Base-by-base conservation (phyloP, 2,329 filamentous ascomycete genomes). In the Clonostachys rosea region DNA sequence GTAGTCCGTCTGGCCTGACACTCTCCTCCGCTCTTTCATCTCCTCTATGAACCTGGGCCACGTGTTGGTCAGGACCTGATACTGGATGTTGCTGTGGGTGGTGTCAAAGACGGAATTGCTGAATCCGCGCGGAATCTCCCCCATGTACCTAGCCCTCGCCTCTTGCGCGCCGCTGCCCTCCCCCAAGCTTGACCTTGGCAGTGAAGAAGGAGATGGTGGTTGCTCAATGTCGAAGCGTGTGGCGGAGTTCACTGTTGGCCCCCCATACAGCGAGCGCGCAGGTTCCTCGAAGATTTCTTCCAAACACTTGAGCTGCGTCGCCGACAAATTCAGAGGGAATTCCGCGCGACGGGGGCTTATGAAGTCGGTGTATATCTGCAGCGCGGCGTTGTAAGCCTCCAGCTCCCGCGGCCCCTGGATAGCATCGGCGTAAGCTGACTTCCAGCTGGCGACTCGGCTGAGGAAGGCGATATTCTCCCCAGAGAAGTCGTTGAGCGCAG, bases 391-490 rank as follows among this genome's bases (percentile, higher is more conserved):
- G 61, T 81, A 86, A 30, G 24, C 24, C 24, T 30, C 24, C 24
- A 30, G 42, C 75, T 69, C 47, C 77, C 69, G 35, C 75, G 75
- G 7, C 35, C 59, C 58, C 35, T 53, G 56, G 14, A 56, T 50
- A 5, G 53, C 45, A 30, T 30, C 24, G 16, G 59, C 43, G 17
- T 60, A 64, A 24, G 52, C 53, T 5, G 46, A 44, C 51, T 63
- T 63, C 65, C 65, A 68, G 42, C 73, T 68, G 2, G 71, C 65
- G 2, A 84, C 74, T n/a, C 70, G 67, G 9, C 72, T 79, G 3
- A 87, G 66, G 59, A 87, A 87, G 34, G 81, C 76, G 52, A 87
- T 83, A 57, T 88, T 88, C 60, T 88, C 84, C 13, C 83, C 84
- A 0, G 83, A 86, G 57, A 87, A 86, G 54, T 87, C 84, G 34